Percentiles rank a stretch among this genome's conserved stretches.
Evolutionary conservation across 345 rosid genomes (phyloP).

Genomic region (Rhizophora apiculata): DNA sequence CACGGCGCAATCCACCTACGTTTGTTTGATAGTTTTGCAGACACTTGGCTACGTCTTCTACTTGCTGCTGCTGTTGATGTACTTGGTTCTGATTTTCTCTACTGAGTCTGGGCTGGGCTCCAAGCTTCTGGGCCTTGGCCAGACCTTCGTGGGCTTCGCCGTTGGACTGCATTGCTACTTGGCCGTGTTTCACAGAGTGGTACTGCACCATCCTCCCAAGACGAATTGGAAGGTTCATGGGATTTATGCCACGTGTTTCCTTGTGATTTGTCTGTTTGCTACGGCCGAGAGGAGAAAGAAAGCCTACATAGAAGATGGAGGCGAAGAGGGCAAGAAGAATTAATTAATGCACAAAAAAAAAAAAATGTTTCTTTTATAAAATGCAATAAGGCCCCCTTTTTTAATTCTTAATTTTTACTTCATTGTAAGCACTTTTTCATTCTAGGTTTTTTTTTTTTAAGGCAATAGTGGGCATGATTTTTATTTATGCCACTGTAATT

Average conservation of each 20-base stretch:
- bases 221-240: constrained; percentile 92
- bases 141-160: constrained; percentile 66
- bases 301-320: constrained; percentile 84
- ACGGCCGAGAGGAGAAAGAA: constrained; percentile 84
- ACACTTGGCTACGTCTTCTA: constrained; percentile 75
- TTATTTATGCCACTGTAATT: no score
- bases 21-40: constrained; percentile 70
- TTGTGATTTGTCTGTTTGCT: constrained; percentile 57
- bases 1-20: constrained; percentile 66
- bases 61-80: constrained; percentile 67
- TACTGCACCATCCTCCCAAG: constrained; percentile 75
- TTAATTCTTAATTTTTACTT: neutral
- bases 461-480: no score
- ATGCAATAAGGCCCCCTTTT: constrained; percentile 2
- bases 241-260: constrained; percentile 87
- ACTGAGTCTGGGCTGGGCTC: constrained; percentile 60
- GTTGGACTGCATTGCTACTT: constrained; percentile 89
- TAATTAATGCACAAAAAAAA: constrained; percentile 15
- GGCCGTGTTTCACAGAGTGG: constrained; percentile 82
- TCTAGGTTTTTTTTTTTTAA: no score
- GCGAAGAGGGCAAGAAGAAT: constrained; percentile 89
- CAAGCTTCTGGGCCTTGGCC: constrained; percentile 62
- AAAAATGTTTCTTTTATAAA: neutral
- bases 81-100: constrained; percentile 73
- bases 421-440: neutral